Evolutionary conservation across 2,329 filamentous ascomycete species (phyloP).

Genomic region (Scedosporium apiospermum): DNA sequence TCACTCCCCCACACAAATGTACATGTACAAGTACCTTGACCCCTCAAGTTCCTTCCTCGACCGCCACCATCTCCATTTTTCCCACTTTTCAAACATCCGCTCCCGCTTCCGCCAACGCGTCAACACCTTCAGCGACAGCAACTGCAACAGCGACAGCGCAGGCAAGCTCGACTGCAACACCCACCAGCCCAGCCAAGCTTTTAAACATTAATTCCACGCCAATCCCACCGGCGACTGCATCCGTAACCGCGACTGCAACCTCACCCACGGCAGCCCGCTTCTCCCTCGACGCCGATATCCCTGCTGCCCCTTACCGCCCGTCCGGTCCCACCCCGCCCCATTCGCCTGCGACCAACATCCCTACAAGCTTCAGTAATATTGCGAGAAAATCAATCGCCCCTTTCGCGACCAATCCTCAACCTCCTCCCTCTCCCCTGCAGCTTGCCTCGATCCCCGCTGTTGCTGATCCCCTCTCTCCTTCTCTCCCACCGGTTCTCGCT

Average conservation of each 20-base stretch:
- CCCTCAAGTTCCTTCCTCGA: neutral
- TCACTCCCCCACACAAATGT: neutral
- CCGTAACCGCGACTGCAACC: too few relatives aligned
- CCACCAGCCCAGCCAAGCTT: neutral
- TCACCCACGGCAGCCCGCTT: neutral
- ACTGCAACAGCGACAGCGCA: neutral
- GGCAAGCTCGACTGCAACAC: neutral
- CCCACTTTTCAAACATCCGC: neutral
- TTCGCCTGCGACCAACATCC: neutral
- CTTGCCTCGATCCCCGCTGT: neutral
- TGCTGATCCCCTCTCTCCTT: neutral
- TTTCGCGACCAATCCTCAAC: neutral
- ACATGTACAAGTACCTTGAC: neutral
- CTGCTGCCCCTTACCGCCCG: neutral
- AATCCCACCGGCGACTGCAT: neutral
- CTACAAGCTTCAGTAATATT: neutral
- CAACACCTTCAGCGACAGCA: neutral
- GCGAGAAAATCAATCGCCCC: neutral
- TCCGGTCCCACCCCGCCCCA: slow-evolving; percentile 1
- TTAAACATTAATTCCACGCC: neutral
- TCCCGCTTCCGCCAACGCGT: neutral
- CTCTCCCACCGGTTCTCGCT: neutral
- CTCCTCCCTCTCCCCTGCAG: neutral
- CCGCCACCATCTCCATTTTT: neutral
- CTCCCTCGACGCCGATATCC: neutral